Evolutionary conservation across 345 rosid genomes (phyloP), one percentile per base, ranked within the genome.

Genomic region (Aegle marmelos): DNA sequence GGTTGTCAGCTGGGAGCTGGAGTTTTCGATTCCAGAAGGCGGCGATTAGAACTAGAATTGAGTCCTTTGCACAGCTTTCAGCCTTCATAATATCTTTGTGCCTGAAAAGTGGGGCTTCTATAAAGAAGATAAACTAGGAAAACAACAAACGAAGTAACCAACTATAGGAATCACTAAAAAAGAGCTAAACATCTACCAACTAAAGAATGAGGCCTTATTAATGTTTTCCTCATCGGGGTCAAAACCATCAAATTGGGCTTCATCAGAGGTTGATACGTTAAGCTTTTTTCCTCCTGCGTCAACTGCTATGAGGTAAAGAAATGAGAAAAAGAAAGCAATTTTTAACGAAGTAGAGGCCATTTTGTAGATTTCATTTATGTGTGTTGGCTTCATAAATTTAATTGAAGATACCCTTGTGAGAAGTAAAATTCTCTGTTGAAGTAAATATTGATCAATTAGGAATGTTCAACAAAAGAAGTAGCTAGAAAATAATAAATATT

Each of bases 111-210:
- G 98, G 95, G 16, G 98, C 93, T 68, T 97, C 97, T 22, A 89
- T 14, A 78, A 90, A 93, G 82, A 93, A 95, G 70, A 95, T 82
- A 54, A 92, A 37, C 6, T 91, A 79, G 57, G 97, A 93, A 60
- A 92, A 71, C 58, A 91, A 59, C 6, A 93, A 91, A 30, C 41
- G 2, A 37, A 9, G 11, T 37, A 37, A 37, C 98, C 98, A 22
- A 83, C 76, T 34, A 97, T 83, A 9, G 98, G 98, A 37, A 93
- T 89, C n/a, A n/a, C n/a, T n/a, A n/a, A n/a, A 80, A 95, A 93
- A 9, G 95, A 83, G 82, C 98, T 92, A 74, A 95, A 93, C 94
- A 95, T 88, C 97, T 96, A 93, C 98, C 98, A 92, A 50, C 92
- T 93, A 86, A 95, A 95, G 89, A 95, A 95, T 4, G 97, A 92